These are phyloP conservation scores for Candida pseudoviswanathii DNA, from an alignment of 1,139 yeast species.

Conservation along the genomic window DNA sequence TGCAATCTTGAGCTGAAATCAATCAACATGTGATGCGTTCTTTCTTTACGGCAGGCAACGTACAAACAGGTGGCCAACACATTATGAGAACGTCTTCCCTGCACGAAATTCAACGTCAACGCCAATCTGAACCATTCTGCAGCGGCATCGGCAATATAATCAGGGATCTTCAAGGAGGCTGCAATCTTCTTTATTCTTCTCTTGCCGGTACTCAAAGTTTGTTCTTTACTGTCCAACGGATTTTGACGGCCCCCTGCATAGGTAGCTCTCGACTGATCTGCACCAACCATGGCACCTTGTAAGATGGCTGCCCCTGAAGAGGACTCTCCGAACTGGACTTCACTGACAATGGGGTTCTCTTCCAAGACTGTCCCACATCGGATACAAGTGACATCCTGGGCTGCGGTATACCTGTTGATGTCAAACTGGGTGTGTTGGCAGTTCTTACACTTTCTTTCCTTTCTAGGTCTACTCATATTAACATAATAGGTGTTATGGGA, in stretches of 20 bases:
- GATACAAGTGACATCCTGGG: conserved; percentile 78
- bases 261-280: conserved; percentile 81
- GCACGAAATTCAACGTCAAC: conserved; percentile 83
- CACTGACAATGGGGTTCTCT: conserved; percentile 93
- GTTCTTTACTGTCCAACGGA: conserved; percentile 84
- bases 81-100: conserved; percentile 92
- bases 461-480: conserved; percentile 12
- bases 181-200: conserved; percentile 81
- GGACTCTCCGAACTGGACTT: conserved; percentile 91
- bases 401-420: conserved; percentile 49
- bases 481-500: background rate
- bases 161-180: conserved; percentile 74
- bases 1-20: conserved; percentile 90
- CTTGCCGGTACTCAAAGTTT: conserved; percentile 81
- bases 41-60: conserved; percentile 88
- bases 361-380: conserved; percentile 86
- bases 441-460: conserved; percentile 27
- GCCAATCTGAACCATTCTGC: conserved; percentile 89
- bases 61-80: conserved; percentile 94
- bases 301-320: conserved; percentile 94
- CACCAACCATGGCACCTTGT: conserved; percentile 90
- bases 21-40: conserved; percentile 92
- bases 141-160: conserved; percentile 83
- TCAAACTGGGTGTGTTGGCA: conserved; percentile 38
- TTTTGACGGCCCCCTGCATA: conserved; percentile 63